These are phyloP conservation scores for Lenzites betulinus DNA, from an alignment of 768 basidiomycete genomes.

Conservation along the genomic window DNA sequence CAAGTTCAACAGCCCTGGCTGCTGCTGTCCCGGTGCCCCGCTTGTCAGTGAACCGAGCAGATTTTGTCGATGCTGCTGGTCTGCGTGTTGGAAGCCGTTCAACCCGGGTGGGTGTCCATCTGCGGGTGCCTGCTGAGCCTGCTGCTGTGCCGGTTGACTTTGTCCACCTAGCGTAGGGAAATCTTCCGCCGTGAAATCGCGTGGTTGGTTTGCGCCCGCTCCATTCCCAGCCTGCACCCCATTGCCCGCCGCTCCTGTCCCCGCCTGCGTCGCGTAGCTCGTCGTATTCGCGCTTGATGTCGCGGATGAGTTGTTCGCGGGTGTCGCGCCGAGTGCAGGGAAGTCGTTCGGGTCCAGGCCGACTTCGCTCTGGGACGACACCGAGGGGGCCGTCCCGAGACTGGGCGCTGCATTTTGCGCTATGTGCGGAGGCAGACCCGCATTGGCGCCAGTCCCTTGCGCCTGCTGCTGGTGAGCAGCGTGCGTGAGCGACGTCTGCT, in stretches of 20 bases:
- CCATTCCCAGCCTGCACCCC: slow-evolving; percentile 38
- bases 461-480: slow-evolving; percentile 45
- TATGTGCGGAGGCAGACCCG: slow-evolving; percentile 58
- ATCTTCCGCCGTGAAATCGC: slow-evolving; percentile 85
- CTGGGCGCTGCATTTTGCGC: slow-evolving; percentile 48
- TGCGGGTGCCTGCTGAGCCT: slow-evolving; percentile 37
- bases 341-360: slow-evolving; percentile 87
- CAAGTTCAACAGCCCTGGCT: slow-evolving; percentile 69
- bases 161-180: slow-evolving; percentile 85
- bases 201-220: slow-evolving; percentile 43
- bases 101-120: slow-evolving; percentile 72
- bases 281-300: slow-evolving; percentile 46
- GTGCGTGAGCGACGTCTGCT: slow-evolving; percentile 31
- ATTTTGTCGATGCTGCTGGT: slow-evolving; percentile 56
- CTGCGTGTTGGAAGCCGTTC: slow-evolving; percentile 56
- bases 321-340: slow-evolving; percentile 76
- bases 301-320: slow-evolving; percentile 44
- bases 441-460: slow-evolving; percentile 50
- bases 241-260: slow-evolving; percentile 48
- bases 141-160: slow-evolving; percentile 45
- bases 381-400: slow-evolving; percentile 54
- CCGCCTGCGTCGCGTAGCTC: slow-evolving; percentile 84
- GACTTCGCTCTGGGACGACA: slow-evolving; percentile 70
- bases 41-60: slow-evolving; percentile 54
- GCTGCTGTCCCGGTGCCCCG: slow-evolving; percentile 42